phyloP scores from a whole-genome alignment of 306 rosid species.

The Casuarina glauca region DNA sequence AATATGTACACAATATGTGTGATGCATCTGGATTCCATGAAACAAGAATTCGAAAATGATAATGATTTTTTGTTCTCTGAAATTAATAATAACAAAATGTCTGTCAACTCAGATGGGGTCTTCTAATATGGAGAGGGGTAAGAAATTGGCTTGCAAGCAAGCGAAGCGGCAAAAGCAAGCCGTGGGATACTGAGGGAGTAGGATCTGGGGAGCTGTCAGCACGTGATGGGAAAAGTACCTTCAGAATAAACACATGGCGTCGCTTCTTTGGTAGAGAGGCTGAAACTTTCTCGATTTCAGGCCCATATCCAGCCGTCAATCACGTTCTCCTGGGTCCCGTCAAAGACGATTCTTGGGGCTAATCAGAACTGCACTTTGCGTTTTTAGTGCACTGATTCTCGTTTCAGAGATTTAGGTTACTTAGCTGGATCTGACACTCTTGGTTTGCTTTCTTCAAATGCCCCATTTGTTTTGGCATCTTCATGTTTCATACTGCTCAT shows the following conservation, averaged over 20 bases:
- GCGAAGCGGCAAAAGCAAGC: background rate
- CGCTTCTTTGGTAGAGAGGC: constrained; percentile 10
- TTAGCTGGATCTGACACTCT: background rate
- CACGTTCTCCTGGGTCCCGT: constrained; percentile 49
- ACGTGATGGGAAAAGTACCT: background rate
- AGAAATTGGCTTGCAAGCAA: background rate
- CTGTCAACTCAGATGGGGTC: no score
- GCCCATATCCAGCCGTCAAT: constrained; percentile 62
- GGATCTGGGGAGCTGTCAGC: background rate
- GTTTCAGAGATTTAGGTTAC: background rate
- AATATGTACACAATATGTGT: no score
- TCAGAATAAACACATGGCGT: background rate
- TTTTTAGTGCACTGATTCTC: background rate
- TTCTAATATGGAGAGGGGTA: no score
- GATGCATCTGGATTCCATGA: no score
- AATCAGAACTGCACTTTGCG: background rate
- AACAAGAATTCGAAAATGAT: no score
- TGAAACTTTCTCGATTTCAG: constrained; percentile 25
- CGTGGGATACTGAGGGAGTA: background rate
- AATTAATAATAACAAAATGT: no score
- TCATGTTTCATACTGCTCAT: no score
- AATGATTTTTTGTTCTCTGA: no score
- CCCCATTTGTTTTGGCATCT: no score
- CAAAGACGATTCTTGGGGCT: background rate
- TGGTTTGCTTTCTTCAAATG: background rate